phyloP scores from a whole-genome alignment of 768 basidiomycete genomes.

The Amanita jacksonii region DNA sequence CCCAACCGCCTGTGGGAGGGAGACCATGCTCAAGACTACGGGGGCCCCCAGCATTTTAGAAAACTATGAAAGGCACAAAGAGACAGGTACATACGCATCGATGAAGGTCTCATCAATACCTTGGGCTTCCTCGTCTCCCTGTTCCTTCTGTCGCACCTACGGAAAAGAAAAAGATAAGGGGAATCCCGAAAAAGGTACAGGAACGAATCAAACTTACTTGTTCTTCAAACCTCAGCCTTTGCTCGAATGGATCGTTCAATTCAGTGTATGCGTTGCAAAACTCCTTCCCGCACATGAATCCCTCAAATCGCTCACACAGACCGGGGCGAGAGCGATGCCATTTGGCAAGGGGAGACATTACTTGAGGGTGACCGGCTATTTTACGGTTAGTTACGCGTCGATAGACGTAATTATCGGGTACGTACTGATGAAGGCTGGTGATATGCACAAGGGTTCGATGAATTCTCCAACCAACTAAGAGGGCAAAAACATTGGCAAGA shows the following conservation, averaged over 20 bases:
- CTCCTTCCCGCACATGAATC: conserved; percentile 96
- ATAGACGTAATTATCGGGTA: neutral
- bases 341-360: conserved; percentile 99
- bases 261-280: conserved; percentile 99
- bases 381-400: conserved; percentile 6
- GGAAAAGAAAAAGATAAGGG: neutral
- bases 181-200: conserved; percentile 7
- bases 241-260: conserved; percentile 98
- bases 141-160: conserved; percentile 83
- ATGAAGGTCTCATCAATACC: conserved; percentile 94
- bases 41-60: conserved; percentile 6
- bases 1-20: conserved; percentile 97
- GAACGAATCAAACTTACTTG: too few species aligned
- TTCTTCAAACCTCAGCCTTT: conserved; percentile 92
- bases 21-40: conserved; percentile 89
- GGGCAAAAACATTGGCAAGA: neutral
- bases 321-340: conserved; percentile 96
- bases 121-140: conserved; percentile 97
- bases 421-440: conserved; percentile 89
- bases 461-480: conserved; percentile 89
- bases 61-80: conserved; percentile 3
- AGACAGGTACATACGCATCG: conserved; percentile 60
- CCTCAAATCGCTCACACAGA: conserved; percentile 97
- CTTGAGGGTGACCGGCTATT: conserved; percentile 92
- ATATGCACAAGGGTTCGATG: conserved; percentile 95